phyloP scores from a whole-genome alignment of 495 filamentous ascomycete species.

The Aspergillus wentii region DNA sequence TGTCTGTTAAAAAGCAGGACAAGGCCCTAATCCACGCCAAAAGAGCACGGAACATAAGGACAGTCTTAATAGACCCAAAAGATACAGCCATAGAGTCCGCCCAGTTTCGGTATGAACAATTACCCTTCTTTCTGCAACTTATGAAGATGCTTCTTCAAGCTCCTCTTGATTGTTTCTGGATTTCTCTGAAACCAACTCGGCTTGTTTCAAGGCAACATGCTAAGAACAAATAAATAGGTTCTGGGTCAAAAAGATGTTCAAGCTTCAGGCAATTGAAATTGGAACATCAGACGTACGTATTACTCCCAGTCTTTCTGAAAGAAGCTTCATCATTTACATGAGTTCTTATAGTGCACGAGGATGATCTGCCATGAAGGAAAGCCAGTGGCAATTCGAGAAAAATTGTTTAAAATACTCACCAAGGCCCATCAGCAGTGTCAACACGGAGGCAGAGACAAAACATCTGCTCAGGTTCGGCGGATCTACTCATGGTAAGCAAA shows the following conservation, averaged over 20 bases:
- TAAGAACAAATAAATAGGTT: slow-evolving; percentile 33
- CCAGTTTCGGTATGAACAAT: slow-evolving; percentile 44
- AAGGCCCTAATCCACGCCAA: slow-evolving; percentile 53
- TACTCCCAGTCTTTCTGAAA: background rate
- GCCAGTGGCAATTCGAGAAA: slow-evolving; percentile 55
- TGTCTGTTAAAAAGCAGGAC: slow-evolving; percentile 56
- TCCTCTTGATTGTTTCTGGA: too few species aligned
- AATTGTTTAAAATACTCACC: slow-evolving; percentile 52
- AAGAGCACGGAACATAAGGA: slow-evolving; percentile 49
- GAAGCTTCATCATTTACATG: slow-evolving; percentile 14
- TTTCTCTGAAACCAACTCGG: too few species aligned
- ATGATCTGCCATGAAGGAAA: slow-evolving; percentile 57
- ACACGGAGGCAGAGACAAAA: slow-evolving; percentile 58
- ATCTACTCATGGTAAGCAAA: slow-evolving; percentile 51
- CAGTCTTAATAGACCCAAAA: slow-evolving; percentile 51
- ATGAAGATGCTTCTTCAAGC: background rate
- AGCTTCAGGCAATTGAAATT: slow-evolving; percentile 36
- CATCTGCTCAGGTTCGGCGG: slow-evolving; percentile 51
- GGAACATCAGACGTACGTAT: slow-evolving; percentile 29
- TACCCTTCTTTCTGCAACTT: background rate
- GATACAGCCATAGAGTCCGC: slow-evolving; percentile 55
- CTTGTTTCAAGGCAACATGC: too few species aligned
- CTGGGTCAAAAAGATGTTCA: slow-evolving; percentile 61
- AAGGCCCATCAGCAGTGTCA: slow-evolving; percentile 53
- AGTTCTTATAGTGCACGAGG: slow-evolving; percentile 25